Evolutionary conservation across 2,329 filamentous ascomycete species (phyloP), one percentile per base, ranked within the genome.

Genomic region (Arthroderma sp.): DNA sequence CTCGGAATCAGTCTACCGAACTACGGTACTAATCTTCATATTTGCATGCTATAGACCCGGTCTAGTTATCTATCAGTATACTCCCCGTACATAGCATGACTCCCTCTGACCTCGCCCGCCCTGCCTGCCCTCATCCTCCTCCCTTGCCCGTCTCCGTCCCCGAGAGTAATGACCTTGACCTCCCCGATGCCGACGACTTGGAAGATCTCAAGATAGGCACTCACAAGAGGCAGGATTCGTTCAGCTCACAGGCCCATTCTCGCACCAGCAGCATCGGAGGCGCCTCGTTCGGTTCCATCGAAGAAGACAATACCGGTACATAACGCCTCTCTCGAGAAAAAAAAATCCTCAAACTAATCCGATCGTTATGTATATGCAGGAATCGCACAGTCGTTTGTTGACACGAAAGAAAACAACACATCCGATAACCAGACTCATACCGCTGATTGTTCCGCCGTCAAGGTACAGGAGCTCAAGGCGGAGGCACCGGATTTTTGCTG

Each of bases 301-400:
- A 73, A 62, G 72, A 74, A 66, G 72, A 73, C 60, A 66, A 66
- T 25, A 68, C 71, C 63, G 71, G 71, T 55, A 58, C 64, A 54
- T 59, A 56, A 47, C 57, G 55, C 58, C 44, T 52, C 41, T 52
- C 9, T 15, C 54, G 7, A 38, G 15, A 5, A 5, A 31, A 17
- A 35, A 47, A 35, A 55, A 1, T 21, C 35, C 28, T 4, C n/a
- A n/a, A 1, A 28, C 54, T 55, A 55, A 55, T 35, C 25, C 37
- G 39, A 38, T 39, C 7, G 2, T 55, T n/a, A 17, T 33, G 28
- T 19, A 19, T 19, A 13, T 23, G 17, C 56, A 73, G 72, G 71
- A 59, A 72, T 74, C 60, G 72, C 72, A 38, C 72, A 74, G 62
- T 74, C 72, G 0, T 74, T 74, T 58, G 67, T 74, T 54, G 72